Evolutionary conservation across 768 basidiomycete genomes (phyloP), one percentile per base, ranked within the genome.

Genomic region (Boletus huronensis): DNA sequence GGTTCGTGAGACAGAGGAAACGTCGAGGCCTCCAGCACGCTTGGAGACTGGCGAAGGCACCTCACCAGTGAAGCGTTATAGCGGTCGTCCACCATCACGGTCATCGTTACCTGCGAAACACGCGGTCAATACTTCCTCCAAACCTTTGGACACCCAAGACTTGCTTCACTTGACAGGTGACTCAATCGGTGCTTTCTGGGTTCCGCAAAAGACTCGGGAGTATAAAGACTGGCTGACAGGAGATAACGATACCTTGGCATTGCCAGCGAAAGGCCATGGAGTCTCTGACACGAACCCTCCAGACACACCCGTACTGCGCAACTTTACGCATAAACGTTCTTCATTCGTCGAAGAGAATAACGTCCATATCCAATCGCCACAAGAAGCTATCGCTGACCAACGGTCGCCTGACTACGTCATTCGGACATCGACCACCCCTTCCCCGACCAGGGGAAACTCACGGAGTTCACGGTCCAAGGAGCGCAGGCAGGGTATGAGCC

Each of bases 171-270:
- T 68, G 41, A 58, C 53, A 28, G 54, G 57, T 34, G 34, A 51
- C 34, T 38, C 59, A 9, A 28, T 45, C n/a, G 25, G 56, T 46
- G 29, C 48, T 44, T 50, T 55, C 34, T 28, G 52, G 26, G 35
- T 50, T 50, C 43, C 55, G 34, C 66, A 61, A 28, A 66, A 57
- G 46, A 66, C 45, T 47, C 72, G 60, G 60, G 72, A 66, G 64
- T 74, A 70, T 44, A 76, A 72, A 58, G 88, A 91, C 64, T 90
- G 90, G 89, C 71, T 93, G 32, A 90, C 90, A 17, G 90, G 90
- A 9, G 79, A 80, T 50, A 80, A 83, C 52, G 76, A 79, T 41
- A 72, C 76, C n/a, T 41, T 55, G 6, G 28, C 42, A 31, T 61
- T 61, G 11, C 55, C 61, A 21, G 38, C 34, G n/a, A 65, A 62